Percentiles rank a stretch among this genome's conserved stretches.
These are phyloP conservation scores for Aspergillus glaucus DNA, from an alignment of 2,329 filamentous ascomycete genomes.

Conservation along the genomic window DNA sequence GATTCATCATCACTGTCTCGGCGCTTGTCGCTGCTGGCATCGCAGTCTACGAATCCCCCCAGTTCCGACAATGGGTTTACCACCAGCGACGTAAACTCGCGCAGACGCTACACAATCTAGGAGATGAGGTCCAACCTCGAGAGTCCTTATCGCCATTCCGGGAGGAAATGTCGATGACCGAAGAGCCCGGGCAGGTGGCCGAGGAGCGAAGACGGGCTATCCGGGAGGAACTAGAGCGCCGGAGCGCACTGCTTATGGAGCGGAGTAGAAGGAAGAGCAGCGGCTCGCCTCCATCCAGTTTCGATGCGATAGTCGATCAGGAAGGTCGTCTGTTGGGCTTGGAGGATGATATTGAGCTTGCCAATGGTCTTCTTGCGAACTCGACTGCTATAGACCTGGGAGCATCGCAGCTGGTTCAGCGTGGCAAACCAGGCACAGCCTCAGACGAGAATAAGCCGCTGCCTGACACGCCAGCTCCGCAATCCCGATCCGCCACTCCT, in stretches of 20 bases:
- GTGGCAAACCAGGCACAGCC: constrained; percentile 12
- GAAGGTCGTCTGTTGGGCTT: constrained; percentile 29
- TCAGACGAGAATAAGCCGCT: constrained; percentile 9
- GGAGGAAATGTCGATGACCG: constrained; percentile 44
- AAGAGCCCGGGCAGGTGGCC: constrained; percentile 39
- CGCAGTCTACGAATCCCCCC: constrained; percentile 58
- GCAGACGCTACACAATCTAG: constrained; percentile 52
- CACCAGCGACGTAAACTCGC: constrained; percentile 57
- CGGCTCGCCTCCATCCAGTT: constrained; percentile 22
- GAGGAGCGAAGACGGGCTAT: constrained; percentile 39
- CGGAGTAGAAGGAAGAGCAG: constrained; percentile 22
- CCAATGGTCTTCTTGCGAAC: constrained; percentile 17
- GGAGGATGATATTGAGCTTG: constrained; percentile 4
- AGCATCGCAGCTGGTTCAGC: constrained; percentile 19
- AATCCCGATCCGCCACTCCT: constrained; percentile 37
- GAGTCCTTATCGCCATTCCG: constrained; percentile 22
- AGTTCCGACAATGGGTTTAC: constrained; percentile 58
- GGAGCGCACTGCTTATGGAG: constrained; percentile 36
- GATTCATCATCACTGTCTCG: constrained; percentile 56
- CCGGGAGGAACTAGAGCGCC: constrained; percentile 41
- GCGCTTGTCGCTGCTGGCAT: constrained; percentile 57
- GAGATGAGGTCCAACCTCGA: constrained; percentile 53
- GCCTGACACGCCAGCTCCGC: constrained; percentile 24
- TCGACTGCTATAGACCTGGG: constrained; percentile 34
- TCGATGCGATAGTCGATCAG: constrained; percentile 42